Base-by-base conservation (phyloP, 2,329 filamentous ascomycete species). In the Apiospora malaysiana region DNA sequence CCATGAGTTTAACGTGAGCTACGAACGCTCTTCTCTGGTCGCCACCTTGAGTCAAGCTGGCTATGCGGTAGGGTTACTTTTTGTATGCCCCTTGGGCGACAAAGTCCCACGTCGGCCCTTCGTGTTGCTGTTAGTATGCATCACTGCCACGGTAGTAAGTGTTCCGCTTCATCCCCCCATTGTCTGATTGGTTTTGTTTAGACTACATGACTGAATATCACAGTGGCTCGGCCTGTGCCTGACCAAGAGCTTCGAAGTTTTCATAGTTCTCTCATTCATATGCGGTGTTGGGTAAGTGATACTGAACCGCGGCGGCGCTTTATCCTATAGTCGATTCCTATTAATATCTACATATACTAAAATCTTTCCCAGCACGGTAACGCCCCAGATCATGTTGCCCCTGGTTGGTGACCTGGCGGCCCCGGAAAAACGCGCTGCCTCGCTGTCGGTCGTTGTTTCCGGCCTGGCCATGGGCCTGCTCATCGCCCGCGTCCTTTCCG, bases 41-140 rank as follows among this genome's bases (percentile, higher is more conserved):
- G 90, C 91, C 0, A 92, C 91, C 0, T 83, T 92, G 40, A 90
- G 90, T 76, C 91, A 93, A 78, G 90, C 90, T 12, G 91, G 91
- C 1, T 93, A 93, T 82, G 91, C 91, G 1, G 84, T 85, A 1
- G 91, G 91, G 0, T 75, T 93, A 67, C 79, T 92, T 21, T 88
- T 93, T 71, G 78, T 93, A 12, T 93, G 90, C 79, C 91, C 91
- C 0, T 77, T 93, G 42, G 91, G 90, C 0, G 91, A 93, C 67
- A 80, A 83, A 70, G 79, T 93, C 16, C 85, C 84, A 40, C 82
- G 91, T 63, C 81, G 91, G 68, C 86, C 88, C 0, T 91, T 92
- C 76, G 90, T 92, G 14, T 82, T 92, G 21, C 81, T 83, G 0
- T 79, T 93, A 47, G 87, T 91, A 42, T 85, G 88, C 65, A 85